phyloP scores from a whole-genome alignment of 305 asterid species.

The Euphrasia arctica region DNA sequence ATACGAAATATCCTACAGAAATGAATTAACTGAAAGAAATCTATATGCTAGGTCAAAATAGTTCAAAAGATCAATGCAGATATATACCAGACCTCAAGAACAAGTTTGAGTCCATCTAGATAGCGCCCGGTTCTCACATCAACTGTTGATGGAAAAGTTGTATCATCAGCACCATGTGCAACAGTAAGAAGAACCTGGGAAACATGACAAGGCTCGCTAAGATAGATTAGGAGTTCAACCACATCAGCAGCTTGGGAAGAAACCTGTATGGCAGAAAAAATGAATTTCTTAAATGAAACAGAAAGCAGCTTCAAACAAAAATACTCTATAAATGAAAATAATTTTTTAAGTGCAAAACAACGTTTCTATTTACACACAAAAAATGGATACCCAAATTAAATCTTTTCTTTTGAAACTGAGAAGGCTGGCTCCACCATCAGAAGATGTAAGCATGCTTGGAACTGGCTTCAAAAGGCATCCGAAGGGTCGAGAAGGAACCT shows the following conservation, averaged over 20 bases:
- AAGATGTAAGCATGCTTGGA: constrained; percentile 74
- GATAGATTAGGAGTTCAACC: constrained; percentile 89
- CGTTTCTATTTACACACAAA: constrained; percentile 20
- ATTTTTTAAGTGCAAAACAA: too few relatives aligned
- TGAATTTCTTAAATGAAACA: constrained; percentile 17
- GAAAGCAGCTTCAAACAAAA: constrained; percentile 16
- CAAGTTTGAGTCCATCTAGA: constrained; percentile 89
- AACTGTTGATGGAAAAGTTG: constrained; percentile 86
- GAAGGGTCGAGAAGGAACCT: constrained; percentile 91
- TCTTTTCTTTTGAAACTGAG: constrained; percentile 83
- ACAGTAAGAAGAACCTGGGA: constrained; percentile 90
- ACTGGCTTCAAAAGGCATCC: constrained; percentile 96
- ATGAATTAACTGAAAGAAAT: too few relatives aligned
- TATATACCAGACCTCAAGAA: constrained; percentile 82
- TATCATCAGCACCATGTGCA: constrained; percentile 96
- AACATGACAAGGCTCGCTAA: constrained; percentile 96
- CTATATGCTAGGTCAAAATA: constrained; percentile 19
- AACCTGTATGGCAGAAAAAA: too few relatives aligned
- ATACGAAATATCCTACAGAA: too few relatives aligned
- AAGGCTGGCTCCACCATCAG: constrained; percentile 91
- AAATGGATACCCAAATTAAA: constrained; percentile 90
- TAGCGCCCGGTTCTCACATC: constrained; percentile 91
- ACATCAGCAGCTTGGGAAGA: constrained; percentile 91
- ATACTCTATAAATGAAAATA: too few relatives aligned
- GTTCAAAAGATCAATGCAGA: constrained; percentile 34